Evolutionary conservation across 495 filamentous ascomycete genomes (phyloP), one percentile per base, ranked within the genome.

Genomic region (Evernia prunastri): DNA sequence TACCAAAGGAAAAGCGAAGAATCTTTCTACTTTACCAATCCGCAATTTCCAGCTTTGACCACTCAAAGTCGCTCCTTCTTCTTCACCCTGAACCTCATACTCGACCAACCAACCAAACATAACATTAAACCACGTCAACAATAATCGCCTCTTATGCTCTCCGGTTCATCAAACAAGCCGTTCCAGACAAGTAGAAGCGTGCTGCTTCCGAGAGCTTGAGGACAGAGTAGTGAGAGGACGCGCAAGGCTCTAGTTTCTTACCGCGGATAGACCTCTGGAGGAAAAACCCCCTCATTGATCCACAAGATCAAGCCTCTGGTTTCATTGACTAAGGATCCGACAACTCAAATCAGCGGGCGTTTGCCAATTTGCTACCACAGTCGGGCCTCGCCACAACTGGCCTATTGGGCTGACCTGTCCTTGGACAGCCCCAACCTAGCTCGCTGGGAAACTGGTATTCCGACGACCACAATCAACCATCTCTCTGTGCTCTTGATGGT

Each of bases 301-400:
- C 61, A 63, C 61, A 36, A 56, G 51, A 43, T 58, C 61, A 63
- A 57, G 53, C 51, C 51, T 57, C 35, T 53, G 27, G 51, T 20
- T 54, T 49, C 29, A 54, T 47, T 20, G 51, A 63, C 17, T 31
- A 56, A 36, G 43, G 61, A 29, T 43, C 39, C 29, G 51, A 45
- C 3, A 17, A 31, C 57, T 37, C 45, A 36, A 57, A 20, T 43
- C 61, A 37, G 39, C 23, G 53, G 51, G 61, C 61, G 18, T 63
- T 43, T 25, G 37, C 51, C 53, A n/a, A 29, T 54, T 33, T 40
- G 10, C 12, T 37, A 63, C 61, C 36, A 42, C 11, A 31, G 54
- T 43, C 31, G 35, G 12, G 39, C 36, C 13, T n/a, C 51, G 51
- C 51, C 51, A 20, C 17, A 15, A 42, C 25, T 63, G 51, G 61